These are phyloP conservation scores for Mortierella antarctica DNA, from an alignment of 192 early-diverging fungal species.

Conservation along the genomic window DNA sequence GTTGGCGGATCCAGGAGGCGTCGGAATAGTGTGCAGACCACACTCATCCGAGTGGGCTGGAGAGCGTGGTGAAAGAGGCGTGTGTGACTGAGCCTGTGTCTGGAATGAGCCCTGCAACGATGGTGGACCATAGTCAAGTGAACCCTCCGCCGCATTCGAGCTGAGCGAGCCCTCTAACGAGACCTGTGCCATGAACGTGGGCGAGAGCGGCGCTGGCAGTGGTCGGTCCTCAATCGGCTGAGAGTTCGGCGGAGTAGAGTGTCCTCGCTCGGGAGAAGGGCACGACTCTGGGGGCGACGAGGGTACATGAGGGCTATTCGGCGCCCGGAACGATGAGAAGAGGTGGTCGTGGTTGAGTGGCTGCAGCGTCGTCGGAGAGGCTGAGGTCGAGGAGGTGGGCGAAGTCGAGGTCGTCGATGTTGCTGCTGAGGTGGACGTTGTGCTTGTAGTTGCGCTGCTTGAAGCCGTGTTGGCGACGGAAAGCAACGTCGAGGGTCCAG, in stretches of 20 bases:
- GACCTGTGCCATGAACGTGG: constrained; percentile 33
- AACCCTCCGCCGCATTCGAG: neutral
- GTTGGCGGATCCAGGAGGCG: neutral
- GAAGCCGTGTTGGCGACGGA: neutral
- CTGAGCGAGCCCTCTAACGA: constrained; percentile 12
- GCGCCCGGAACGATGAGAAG: constrained; percentile 33
- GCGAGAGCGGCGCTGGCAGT: constrained; percentile 16
- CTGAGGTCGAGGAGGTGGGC: constrained; percentile 31
- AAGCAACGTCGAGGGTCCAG: constrained; percentile 1
- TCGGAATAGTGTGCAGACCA: neutral
- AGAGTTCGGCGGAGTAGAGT: constrained; percentile 25
- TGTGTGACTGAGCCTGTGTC: too few relatives aligned
- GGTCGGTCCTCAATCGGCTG: constrained; percentile 12
- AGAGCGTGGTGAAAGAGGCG: constrained; percentile 6
- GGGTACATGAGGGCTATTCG: constrained; percentile 15
- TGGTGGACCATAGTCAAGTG: neutral
- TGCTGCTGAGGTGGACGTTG: constrained; percentile 21
- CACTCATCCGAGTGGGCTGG: constrained; percentile 1
- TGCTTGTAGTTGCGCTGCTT: constrained; percentile 15
- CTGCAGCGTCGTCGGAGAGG: constrained; percentile 29
- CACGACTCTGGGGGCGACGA: constrained; percentile 39
- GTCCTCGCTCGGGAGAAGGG: constrained; percentile 26
- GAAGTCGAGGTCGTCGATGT: constrained; percentile 34
- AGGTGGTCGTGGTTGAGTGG: constrained; percentile 29
- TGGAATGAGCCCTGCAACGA: too few relatives aligned